Evolutionary conservation across 139 green algal species (phyloP), one percentile per base, ranked within the genome.

Genomic region (Chlorella sp.): DNA sequence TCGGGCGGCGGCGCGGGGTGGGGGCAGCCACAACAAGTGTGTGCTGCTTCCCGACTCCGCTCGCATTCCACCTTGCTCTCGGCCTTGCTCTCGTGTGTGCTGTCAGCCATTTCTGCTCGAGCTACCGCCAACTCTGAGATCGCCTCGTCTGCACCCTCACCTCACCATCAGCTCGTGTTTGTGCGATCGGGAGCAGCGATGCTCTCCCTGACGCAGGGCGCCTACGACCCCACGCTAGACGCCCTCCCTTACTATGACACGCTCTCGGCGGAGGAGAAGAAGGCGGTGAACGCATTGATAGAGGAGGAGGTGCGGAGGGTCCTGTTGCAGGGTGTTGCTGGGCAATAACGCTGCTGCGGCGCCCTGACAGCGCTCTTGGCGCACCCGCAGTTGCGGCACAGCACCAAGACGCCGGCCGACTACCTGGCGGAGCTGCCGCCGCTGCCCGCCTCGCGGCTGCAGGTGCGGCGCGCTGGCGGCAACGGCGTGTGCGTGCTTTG

Each of bases 231-330:
- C n/a, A n/a, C n/a, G n/a, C n/a, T 96, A 25, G 90, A 95, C 74
- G 85, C 91, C 3, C 83, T 96, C 17, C 85, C 92, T 2, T 96
- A 96, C 48, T 81, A 95, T 0, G 92, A 96, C 73, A 51, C 63
- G 15, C 70, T 95, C 8, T 79, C 77, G 8, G 46, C 76, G 0
- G 82, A 87, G 8, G 83, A 90, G 19, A 78, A 78, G 15, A 23
- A 25, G 60, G 41, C 73, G 25, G 90, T 93, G 3, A 85, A 94
- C 5, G 60, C 76, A n/a, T 67, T 95, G 15, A 91, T 97, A 31
- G 80, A 91, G 66, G 90, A 93, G 41, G 92, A 97, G 86, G 86
- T 92, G 61, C 73, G 74, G 36, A n/a, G 7, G 3, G 53, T 46
- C n/a, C 40, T 42, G 59, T 8, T 17, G 60, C 17, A 0, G 60